Conservation (phyloP, 805 yeast species). For the Yarrowia divulgata region DNA sequence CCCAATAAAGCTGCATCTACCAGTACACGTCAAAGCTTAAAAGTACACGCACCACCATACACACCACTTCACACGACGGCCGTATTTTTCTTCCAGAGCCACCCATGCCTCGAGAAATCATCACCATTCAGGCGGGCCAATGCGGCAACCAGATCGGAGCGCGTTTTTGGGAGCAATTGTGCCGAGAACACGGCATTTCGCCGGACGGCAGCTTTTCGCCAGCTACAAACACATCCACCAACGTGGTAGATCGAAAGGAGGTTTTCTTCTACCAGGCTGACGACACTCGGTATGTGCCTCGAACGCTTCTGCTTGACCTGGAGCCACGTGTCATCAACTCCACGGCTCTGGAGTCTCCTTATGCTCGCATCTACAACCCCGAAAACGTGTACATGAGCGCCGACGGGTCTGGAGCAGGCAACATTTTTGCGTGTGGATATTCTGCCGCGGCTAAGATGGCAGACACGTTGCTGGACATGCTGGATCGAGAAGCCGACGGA, state of each 20-base stretch:
- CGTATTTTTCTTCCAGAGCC: background rate
- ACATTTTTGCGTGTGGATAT: constrained; percentile 94
- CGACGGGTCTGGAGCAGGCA: constrained; percentile 94
- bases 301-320: constrained; percentile 83
- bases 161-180: constrained; percentile 89
- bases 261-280: constrained; percentile 82
- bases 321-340: constrained; percentile 84
- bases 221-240: constrained; percentile 26
- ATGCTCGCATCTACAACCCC: constrained; percentile 76
- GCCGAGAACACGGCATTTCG: constrained; percentile 84
- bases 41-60: constrained; percentile 17
- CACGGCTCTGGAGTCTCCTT: constrained; percentile 56
- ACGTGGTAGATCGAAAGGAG: constrained; percentile 73
- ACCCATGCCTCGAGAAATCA: constrained; percentile 50
- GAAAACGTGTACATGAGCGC: constrained; percentile 78
- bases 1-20: background rate
- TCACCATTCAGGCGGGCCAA: constrained; percentile 66
- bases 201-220: constrained; percentile 59
- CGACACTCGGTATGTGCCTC: constrained; percentile 81
- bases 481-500: constrained; percentile 88
- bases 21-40: constrained; percentile 4
- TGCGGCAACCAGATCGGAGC: constrained; percentile 97
- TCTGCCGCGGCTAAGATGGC: constrained; percentile 70
- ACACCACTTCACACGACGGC: background rate
- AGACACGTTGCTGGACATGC: constrained; percentile 79